Evolutionary conservation across 2,329 filamentous ascomycete genomes (phyloP).

Genomic region (Colletotrichum liaoningense): DNA sequence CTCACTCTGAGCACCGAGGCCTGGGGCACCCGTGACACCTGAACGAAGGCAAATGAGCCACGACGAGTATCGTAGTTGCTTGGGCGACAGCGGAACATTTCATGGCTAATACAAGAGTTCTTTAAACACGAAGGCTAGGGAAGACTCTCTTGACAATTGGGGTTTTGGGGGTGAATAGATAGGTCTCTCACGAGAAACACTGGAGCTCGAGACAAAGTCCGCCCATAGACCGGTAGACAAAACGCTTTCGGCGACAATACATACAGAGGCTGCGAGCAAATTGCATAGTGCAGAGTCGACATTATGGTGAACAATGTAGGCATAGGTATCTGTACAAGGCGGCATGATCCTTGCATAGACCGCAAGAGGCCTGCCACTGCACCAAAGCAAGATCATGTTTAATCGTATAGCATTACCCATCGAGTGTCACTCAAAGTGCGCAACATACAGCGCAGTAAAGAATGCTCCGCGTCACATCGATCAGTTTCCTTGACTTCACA

Average conservation of each 20-base stretch:
- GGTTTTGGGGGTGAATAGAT: background rate
- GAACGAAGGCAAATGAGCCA: background rate
- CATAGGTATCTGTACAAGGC: too few species aligned
- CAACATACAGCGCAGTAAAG: background rate
- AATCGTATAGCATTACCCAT: too few species aligned
- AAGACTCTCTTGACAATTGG: background rate
- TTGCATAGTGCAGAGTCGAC: background rate
- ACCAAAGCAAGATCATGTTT: too few species aligned
- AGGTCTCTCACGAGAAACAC: background rate
- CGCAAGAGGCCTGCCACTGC: too few species aligned
- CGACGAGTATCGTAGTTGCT: background rate
- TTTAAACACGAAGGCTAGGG: background rate
- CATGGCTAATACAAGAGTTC: background rate
- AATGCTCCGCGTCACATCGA: too few species aligned
- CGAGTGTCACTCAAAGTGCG: background rate
- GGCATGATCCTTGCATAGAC: too few species aligned
- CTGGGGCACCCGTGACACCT: slow-evolving; percentile 24
- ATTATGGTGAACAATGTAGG: background rate
- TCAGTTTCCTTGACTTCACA: too few species aligned
- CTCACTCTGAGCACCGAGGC: slow-evolving; percentile 22
- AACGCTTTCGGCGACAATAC: background rate
- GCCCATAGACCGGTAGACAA: background rate
- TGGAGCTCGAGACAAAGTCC: background rate
- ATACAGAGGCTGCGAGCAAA: background rate
- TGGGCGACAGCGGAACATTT: background rate